Base-by-base conservation (phyloP, 345 rosid genomes). In the Bretschneidera sinensis region DNA sequence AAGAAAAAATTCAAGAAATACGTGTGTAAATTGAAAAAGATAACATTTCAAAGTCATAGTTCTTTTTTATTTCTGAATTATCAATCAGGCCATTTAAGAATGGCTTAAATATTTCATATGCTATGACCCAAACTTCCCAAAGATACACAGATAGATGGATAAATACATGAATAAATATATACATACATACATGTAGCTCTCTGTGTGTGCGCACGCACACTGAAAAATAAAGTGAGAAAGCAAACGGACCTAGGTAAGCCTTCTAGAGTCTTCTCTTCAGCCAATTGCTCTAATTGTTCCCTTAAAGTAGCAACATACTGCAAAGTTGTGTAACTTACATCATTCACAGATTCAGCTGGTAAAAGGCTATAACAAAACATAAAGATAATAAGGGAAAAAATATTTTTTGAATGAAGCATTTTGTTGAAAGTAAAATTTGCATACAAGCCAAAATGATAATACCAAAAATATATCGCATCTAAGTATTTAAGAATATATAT, bases 271-370 rank as follows among this genome's bases (percentile, higher is more conserved):
- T 81, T 87, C 72, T 85, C 92, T 72, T 85, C 92, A 0, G 80
- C 81, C 60, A 92, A 61, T 62, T 80, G 81, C 71, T 85, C 91
- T 79, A 92, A 75, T 57, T 60, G 88, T 65, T 87, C 96, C 31
- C 90, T 74, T 68, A 92, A 51, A 68, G 96, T 89, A 51, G 94
- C 87, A 61, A 92, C 88, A 84, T 87, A 87, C 98, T 89, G 72
- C 61, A 69, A 22, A 66, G 7, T 17, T 21, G 18, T 23, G n/a
- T 54, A n/a, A 22, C 51, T 60, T 17, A 17, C 57, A 60, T 61
- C 15, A 69, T 59, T 39, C 45, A 39, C 16, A 39, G 45, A 11
- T 39, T 14, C 10, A 11, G 11, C 15, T 39, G 45, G 16, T 39
- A 14, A n/a, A n/a, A 39, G 1, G 54, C 7, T 21, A 14, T 0